A percentile compares a stretch with the other conserved stretches of the same genome.
Conservation (phyloP, 2,329 filamentous ascomycete species). For the Fusarium xylarioides region DNA sequence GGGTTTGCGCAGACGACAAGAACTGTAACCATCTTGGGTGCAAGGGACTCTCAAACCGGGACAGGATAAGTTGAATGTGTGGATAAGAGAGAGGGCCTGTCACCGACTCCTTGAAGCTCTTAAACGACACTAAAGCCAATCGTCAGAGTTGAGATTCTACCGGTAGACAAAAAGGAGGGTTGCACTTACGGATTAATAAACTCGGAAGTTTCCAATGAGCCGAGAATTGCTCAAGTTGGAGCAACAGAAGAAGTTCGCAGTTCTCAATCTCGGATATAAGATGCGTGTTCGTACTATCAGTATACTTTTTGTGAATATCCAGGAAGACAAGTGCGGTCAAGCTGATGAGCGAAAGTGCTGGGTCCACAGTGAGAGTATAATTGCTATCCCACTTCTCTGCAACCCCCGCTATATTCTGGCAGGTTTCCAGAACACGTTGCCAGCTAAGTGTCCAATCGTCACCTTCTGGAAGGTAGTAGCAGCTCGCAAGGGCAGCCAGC, state of each 20-base stretch:
- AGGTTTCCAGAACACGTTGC: background rate
- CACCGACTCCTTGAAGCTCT: background rate
- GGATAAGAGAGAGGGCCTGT: background rate
- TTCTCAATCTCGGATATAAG: background rate
- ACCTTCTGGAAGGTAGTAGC: background rate
- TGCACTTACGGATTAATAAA: background rate
- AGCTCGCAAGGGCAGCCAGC: background rate
- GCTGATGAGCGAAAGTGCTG: background rate
- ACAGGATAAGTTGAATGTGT: background rate
- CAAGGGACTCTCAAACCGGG: background rate
- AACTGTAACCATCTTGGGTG: background rate
- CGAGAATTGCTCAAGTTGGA: background rate
- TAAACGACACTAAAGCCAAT: background rate
- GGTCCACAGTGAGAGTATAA: background rate
- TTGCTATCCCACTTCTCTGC: background rate
- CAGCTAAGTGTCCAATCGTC: background rate
- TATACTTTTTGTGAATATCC: background rate
- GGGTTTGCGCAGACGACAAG: background rate
- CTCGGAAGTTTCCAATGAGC: background rate
- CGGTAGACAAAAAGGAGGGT: background rate
- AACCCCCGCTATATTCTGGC: background rate
- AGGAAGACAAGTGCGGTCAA: background rate
- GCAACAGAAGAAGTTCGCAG: background rate
- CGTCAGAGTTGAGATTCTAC: background rate
- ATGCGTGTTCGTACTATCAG: rapidly evolving